Conservation (phyloP, 1,139 yeast genomes). For the Yamadazyma friedrichii region DNA sequence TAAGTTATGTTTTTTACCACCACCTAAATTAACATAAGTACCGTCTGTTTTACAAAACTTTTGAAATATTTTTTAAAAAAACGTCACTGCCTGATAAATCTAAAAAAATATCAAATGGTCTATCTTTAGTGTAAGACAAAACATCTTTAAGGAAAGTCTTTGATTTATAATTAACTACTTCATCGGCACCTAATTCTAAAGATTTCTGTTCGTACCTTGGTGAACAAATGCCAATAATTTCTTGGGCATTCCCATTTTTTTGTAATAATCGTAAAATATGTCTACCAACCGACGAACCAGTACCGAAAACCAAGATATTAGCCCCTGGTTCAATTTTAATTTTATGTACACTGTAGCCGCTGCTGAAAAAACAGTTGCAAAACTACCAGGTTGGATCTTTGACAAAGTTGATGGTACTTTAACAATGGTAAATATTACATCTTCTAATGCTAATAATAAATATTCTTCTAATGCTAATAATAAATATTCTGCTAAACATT, state of each 20-base stretch:
- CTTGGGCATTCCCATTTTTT: slow-evolving; percentile 37
- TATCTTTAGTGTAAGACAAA: slow-evolving; percentile 22
- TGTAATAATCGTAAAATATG: slow-evolving; percentile 59
- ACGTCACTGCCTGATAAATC: slow-evolving; percentile 32
- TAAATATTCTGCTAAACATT: slow-evolving; percentile 22
- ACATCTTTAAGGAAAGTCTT: slow-evolving; percentile 21
- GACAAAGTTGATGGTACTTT: slow-evolving; percentile 45
- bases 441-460: neutral
- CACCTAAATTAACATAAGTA: slow-evolving; percentile 50
- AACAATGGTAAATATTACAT: neutral
- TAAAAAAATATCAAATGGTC: slow-evolving; percentile 36
- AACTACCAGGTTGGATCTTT: slow-evolving; percentile 55
- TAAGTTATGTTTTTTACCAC: slow-evolving; percentile 42
- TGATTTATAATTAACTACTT: slow-evolving; percentile 46
- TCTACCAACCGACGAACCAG: slow-evolving; percentile 71
- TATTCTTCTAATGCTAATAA: slow-evolving; percentile 17
- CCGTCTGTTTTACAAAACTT: slow-evolving; percentile 25
- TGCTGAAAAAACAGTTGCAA: slow-evolving; percentile 57
- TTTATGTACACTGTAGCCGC: slow-evolving; percentile 29
- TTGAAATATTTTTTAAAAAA: slow-evolving; percentile 11
- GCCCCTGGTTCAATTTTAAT: slow-evolving; percentile 4
- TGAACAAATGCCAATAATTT: slow-evolving; percentile 45
- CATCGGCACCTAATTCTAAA: slow-evolving; percentile 50
- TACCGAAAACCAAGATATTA: slow-evolving; percentile 64
- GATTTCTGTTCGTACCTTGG: slow-evolving; percentile 36